Percentiles rank a stretch among this genome's conserved stretches.
phyloP scores from a whole-genome alignment of 2,329 filamentous ascomycete species.

The Xylaria sp. region DNA sequence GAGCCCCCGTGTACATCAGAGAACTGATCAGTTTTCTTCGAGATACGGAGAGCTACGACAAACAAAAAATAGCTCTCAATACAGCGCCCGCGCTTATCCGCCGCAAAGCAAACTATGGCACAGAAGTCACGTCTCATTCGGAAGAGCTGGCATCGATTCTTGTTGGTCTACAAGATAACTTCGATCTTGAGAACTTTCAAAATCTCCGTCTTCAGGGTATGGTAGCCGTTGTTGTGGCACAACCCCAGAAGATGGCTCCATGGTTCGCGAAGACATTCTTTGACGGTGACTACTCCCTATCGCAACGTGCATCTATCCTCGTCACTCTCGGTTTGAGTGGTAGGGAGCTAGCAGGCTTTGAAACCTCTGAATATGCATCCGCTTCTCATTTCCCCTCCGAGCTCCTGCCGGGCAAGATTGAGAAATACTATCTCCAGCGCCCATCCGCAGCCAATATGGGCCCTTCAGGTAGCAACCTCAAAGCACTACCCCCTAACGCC shows the following conservation, averaged over 20 bases:
- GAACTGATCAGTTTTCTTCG: conserved; percentile 75
- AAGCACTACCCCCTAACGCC: conserved; percentile 50
- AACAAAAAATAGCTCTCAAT: conserved; percentile 70
- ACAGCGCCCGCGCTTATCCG: conserved; percentile 77
- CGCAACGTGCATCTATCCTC: conserved; percentile 76
- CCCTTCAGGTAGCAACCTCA: conserved; percentile 38
- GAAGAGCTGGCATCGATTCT: conserved; percentile 74
- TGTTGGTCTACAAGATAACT: conserved; percentile 78
- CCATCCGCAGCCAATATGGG: conserved; percentile 23
- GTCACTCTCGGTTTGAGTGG: conserved; percentile 76
- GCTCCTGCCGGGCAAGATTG: conserved; percentile 65
- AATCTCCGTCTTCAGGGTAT: conserved; percentile 72
- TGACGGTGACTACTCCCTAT: conserved; percentile 83
- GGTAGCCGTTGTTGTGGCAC: conserved; percentile 72
- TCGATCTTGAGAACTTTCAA: conserved; percentile 72
- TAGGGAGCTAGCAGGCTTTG: conserved; percentile 77
- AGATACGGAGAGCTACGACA: conserved; percentile 78
- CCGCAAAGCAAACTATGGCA: conserved; percentile 81
- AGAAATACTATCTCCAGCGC: conserved; percentile 58
- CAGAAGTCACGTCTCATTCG: conserved; percentile 77
- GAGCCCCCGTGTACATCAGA: conserved; percentile 82
- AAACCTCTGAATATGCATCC: conserved; percentile 48
- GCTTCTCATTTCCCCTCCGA: conserved; percentile 71
- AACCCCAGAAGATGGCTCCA: conserved; percentile 70
- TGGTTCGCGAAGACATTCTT: conserved; percentile 86